These are phyloP conservation scores for Suhomyces xylopsoci DNA, from an alignment of 805 yeast species.

Conservation along the genomic window DNA sequence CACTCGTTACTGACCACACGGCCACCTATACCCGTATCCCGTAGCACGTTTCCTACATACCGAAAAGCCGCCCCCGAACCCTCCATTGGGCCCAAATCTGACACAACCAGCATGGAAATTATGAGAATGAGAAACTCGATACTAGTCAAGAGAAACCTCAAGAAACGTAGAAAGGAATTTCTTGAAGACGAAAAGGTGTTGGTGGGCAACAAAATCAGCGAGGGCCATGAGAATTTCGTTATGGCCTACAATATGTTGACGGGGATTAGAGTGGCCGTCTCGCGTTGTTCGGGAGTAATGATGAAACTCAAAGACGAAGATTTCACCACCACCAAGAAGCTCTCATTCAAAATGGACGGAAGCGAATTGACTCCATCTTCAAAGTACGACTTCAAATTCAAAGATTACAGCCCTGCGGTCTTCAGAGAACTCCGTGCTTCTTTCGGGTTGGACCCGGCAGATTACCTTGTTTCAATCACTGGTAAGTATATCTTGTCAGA, in stretches of 20 bases:
- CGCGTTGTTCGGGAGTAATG: conserved; percentile 84
- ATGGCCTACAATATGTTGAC: conserved; percentile 97
- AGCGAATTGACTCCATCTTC: conserved; percentile 90
- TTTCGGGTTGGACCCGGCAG: conserved; percentile 93
- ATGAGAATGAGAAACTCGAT: conserved; percentile 50
- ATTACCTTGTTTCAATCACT: conserved; percentile 86
- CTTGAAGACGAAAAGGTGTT: conserved; percentile 56
- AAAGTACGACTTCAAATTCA: conserved; percentile 92
- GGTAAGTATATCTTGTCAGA: conserved; percentile 91
- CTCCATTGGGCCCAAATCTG: conserved; percentile 11
- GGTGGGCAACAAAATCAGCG: conserved; percentile 79
- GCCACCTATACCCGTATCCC: conserved; percentile 8
- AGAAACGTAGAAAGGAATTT: conserved; percentile 38
- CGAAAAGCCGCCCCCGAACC: conserved; percentile 1
- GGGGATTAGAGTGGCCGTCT: conserved; percentile 93
- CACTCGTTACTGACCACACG: conserved; percentile 2
- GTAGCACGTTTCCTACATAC: conserved; percentile 19
- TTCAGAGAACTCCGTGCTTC: conserved; percentile 76
- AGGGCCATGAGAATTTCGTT: conserved; percentile 90
- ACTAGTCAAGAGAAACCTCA: conserved; percentile 40
- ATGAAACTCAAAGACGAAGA: conserved; percentile 68
- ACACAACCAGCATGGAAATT: conserved; percentile 40
- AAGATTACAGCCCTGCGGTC: conserved; percentile 93
- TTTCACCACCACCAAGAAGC: conserved; percentile 68
- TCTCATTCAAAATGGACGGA: conserved; percentile 84